Percentiles rank a stretch among this genome's conserved stretches.
Conservation (phyloP, 2,329 filamentous ascomycete genomes). For the Coniochaeta hoffmannii region DNA sequence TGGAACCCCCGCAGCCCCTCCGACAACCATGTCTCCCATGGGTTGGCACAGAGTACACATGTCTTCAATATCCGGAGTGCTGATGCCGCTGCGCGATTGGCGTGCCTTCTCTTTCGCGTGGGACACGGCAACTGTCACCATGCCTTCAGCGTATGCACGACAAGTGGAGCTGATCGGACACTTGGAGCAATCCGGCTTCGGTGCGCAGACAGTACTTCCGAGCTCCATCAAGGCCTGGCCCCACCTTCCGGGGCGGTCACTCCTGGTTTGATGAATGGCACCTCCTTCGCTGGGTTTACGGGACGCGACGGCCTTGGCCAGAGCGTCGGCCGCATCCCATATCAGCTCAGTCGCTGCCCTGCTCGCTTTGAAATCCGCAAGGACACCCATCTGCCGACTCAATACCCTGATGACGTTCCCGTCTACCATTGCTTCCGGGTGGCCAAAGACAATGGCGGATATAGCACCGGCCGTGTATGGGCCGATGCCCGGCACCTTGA, state of each 20-base stretch:
- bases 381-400: conserved; percentile 51
- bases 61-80: conserved; percentile 40
- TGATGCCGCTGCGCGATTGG: background rate
- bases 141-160: conserved; percentile 41
- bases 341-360: conserved; percentile 43
- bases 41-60: conserved; percentile 39
- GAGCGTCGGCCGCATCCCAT: conserved; percentile 49
- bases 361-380: conserved; percentile 49
- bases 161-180: conserved; percentile 46
- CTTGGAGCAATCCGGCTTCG: conserved; percentile 46
- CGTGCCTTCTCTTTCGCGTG: background rate
- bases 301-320: conserved; percentile 43
- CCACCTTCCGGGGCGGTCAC: conserved; percentile 50
- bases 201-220: conserved; percentile 54
- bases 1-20: no score
- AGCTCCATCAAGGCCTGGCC: conserved; percentile 61
- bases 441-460: conserved; percentile 54
- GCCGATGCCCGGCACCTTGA: conserved; percentile 51
- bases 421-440: conserved; percentile 53
- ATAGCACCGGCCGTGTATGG: conserved; percentile 57
- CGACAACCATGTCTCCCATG: conserved; percentile 27
- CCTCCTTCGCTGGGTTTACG: conserved; percentile 20
- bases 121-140: conserved; percentile 16
- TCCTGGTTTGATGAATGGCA: conserved; percentile 20
- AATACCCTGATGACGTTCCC: conserved; percentile 56